Conservation (phyloP, 371 early-diverging fungal genomes). For the Mortierella sp. region DNA sequence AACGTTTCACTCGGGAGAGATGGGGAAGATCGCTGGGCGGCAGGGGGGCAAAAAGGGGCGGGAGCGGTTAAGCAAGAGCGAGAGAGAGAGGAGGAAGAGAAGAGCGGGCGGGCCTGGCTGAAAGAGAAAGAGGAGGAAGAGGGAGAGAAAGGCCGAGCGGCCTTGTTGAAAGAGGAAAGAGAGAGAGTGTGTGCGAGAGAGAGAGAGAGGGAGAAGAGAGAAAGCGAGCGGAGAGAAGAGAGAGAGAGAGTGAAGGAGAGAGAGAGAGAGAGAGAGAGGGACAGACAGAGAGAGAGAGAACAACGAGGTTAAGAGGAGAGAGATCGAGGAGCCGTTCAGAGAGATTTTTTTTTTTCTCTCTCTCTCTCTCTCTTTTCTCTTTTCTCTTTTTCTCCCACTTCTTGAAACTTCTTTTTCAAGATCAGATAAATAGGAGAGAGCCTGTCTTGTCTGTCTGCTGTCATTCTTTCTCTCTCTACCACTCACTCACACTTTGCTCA, state of each 20-base stretch:
- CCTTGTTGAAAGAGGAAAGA: slow-evolving; percentile 17
- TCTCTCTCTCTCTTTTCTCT: neutral
- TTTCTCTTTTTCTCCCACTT: no score
- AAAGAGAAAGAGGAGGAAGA: neutral
- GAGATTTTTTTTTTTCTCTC: neutral
- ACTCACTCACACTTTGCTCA: neutral
- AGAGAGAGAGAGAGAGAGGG: neutral
- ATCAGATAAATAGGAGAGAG: no score
- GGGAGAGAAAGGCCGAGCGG: neutral
- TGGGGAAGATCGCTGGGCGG: no score
- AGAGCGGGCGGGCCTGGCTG: no score
- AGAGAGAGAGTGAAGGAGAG: neutral
- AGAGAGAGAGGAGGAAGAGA: neutral
- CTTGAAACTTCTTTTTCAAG: no score
- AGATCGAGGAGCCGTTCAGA: neutral
- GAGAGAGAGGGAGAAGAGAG: neutral
- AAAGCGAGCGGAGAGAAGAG: neutral
- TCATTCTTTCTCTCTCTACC: neutral
- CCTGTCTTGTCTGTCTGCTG: no score
- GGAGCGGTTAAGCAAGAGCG: neutral
- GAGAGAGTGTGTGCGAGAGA: slow-evolving; percentile 7
- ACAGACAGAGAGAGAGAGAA: neutral
- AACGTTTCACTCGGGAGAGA: neutral
- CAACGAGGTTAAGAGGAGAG: no score
- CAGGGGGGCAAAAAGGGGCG: no score